Base-by-base conservation (phyloP, 768 basidiomycete genomes). In the Porpolomopsis calyptriformis region DNA sequence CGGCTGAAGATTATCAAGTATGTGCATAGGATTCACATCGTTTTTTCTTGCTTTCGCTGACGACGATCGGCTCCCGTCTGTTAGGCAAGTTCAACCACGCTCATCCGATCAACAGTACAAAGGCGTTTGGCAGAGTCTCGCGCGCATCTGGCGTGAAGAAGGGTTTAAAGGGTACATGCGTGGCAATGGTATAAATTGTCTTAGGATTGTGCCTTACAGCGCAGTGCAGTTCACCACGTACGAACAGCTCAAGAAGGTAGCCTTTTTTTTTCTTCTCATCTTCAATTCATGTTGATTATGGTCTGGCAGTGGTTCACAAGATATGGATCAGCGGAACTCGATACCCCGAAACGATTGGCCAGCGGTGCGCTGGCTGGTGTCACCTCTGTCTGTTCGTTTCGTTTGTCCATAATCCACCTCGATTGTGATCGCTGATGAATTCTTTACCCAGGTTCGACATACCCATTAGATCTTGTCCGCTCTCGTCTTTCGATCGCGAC, bases 1-100 rank as follows among this genome's bases (percentile, higher is more conserved):
- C 69, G 94, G 48, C 70, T 98, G 45, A 99, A 99, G 65, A 97
- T 99, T 58, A 96, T 99, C 50, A 83, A 93, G 92, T 93, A 83
- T 93, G 92, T 93, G 55, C 58, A 87, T 72, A 16, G 2, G 18
- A 20, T 27, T 43, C 20, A 12, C 12, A 26, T 39, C 47, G 41
- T 31, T 50, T 37, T 36, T 53, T 40, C 43, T 48, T 26, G 11
- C 20, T n/a, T 34, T 45, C 36, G 25, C 42, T 50, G 11, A 18
- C 24, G 14, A 7, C 11, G 24, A 22, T 26, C 34, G 18, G 18
- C 23, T 23, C 10, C 22, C 11, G n/a, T n/a, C n/a, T n/a, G n/a
- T 7, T 14, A 94, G 92, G 60, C 93, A 97, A 69, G 90, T 90
- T n/a, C 94, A 96, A 60, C 82, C 80, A 22, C 73, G 65, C 37